These are phyloP conservation scores for Macrophomina phaseolina DNA, from an alignment of 2,329 filamentous ascomycete species.

Conservation along the genomic window DNA sequence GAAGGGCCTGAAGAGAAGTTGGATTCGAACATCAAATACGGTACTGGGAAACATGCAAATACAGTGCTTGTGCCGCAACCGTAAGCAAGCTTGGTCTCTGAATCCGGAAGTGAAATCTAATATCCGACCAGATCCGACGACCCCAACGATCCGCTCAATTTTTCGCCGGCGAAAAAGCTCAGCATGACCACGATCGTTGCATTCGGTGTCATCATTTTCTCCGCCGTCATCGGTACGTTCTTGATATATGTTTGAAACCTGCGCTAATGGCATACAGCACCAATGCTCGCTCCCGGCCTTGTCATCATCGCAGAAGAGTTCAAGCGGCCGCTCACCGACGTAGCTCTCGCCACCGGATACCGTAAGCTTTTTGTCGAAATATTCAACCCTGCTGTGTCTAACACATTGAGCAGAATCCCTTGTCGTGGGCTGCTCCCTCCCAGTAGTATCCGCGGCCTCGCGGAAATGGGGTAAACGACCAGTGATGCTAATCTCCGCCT, in stretches of 20 bases:
- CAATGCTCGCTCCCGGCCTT: constrained; percentile 43
- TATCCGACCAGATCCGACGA: constrained; percentile 34
- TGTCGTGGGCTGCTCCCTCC: constrained; percentile 41
- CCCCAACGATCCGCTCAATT: constrained; percentile 46
- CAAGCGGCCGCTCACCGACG: constrained; percentile 36
- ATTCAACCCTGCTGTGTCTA: neutral
- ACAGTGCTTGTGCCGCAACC: constrained; percentile 44
- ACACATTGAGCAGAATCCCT: constrained; percentile 35
- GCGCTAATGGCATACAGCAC: constrained; percentile 30
- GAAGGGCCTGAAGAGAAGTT: constrained; percentile 27
- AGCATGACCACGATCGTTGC: constrained; percentile 41
- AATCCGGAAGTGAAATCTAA: neutral
- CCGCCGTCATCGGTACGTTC: constrained; percentile 26
- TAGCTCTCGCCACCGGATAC: constrained; percentile 46
- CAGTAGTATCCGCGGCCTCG: constrained; percentile 43
- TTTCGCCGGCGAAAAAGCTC: constrained; percentile 42
- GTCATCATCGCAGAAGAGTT: constrained; percentile 42
- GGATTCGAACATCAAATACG: constrained; percentile 37
- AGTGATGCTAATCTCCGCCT: constrained; percentile 52
- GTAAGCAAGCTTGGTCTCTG: constrained; percentile 30
- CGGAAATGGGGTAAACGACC: constrained; percentile 55
- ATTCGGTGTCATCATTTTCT: constrained; percentile 43
- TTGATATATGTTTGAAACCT: constrained; percentile 8
- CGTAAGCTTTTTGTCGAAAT: neutral
- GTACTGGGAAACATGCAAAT: constrained; percentile 41